Conservation (phyloP, 345 rosid species). For the Noccaea caerulescens region DNA sequence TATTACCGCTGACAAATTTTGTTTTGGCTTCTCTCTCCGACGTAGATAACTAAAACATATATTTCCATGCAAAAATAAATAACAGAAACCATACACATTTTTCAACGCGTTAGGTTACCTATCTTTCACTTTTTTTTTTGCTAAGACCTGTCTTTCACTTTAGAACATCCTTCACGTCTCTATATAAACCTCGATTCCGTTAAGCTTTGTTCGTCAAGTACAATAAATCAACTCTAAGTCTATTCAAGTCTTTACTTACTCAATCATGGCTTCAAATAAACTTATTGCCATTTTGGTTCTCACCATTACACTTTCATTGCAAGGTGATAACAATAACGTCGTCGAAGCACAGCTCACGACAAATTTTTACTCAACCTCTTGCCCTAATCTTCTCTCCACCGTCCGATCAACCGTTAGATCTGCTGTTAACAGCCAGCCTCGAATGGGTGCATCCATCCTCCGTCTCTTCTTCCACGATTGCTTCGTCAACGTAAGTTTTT, state of each 20-base stretch:
- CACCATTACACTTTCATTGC: conserved; percentile 37
- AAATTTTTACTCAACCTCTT: conserved; percentile 63
- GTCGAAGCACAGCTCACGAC: conserved; percentile 74
- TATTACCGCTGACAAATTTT: conserved; percentile 7
- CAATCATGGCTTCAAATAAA: conserved; percentile 41
- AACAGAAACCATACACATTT: conserved; percentile 25
- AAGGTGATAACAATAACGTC: conserved; percentile 36
- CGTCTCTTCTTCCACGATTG: conserved; percentile 94
- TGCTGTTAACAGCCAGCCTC: conserved; percentile 59
- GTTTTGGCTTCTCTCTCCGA: conserved; percentile 4
- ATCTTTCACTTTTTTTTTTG: conserved; percentile 29
- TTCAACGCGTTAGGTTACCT: conserved; percentile 75
- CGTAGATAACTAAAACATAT: conserved; percentile 6
- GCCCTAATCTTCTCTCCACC: conserved; percentile 59
- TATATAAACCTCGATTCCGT: conserved; percentile 51
- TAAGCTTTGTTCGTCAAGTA: conserved; percentile 21
- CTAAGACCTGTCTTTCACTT: conserved; percentile 46
- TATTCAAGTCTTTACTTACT: conserved; percentile 19
- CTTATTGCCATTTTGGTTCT: conserved; percentile 44
- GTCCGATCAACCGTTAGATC: conserved; percentile 56
- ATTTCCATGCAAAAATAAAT: conserved; percentile 28
- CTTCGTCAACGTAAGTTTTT: conserved; percentile 72
- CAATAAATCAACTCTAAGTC: conserved; percentile 25
- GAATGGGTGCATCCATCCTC: conserved; percentile 81
- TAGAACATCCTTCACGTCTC: conserved; percentile 40